Percentiles rank a stretch among this genome's conserved stretches.
Conservation (phyloP, 2,329 filamentous ascomycete species). For the Aotearoamyces nothofagi region DNA sequence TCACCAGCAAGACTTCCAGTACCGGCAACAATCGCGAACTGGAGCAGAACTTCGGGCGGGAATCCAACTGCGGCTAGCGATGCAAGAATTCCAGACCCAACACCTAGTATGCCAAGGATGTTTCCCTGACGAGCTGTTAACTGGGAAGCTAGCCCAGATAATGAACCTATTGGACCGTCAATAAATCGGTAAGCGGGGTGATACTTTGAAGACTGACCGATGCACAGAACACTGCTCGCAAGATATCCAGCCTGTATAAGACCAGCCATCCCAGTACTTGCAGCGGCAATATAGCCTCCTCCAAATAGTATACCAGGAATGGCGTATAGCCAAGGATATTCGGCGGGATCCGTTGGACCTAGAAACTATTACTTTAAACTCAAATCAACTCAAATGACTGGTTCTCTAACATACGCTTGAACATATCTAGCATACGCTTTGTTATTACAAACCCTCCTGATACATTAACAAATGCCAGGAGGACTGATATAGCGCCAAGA, state of each 20-base stretch:
- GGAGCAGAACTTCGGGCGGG: constrained; percentile 59
- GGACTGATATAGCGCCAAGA: constrained; percentile 65
- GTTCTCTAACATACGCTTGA: constrained; percentile 43
- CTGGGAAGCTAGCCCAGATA: constrained; percentile 71
- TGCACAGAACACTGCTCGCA: constrained; percentile 71
- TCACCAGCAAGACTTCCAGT: constrained; percentile 49
- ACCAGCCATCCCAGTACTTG: constrained; percentile 67
- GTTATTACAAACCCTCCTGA: constrained; percentile 84
- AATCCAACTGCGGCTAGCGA: constrained; percentile 74
- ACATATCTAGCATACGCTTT: constrained; percentile 90
- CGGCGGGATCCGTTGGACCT: constrained; percentile 69
- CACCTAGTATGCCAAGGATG: constrained; percentile 73
- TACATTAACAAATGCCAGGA: constrained; percentile 79
- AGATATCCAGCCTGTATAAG: constrained; percentile 80
- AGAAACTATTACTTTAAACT: constrained; percentile 2
- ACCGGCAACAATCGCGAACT: constrained; percentile 64
- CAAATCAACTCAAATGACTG: neutral
- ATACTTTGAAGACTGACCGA: constrained; percentile 29
- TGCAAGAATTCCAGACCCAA: constrained; percentile 67
- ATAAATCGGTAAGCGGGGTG: neutral
- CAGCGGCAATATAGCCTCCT: constrained; percentile 67
- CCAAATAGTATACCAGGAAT: constrained; percentile 65
- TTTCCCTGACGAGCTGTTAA: constrained; percentile 74
- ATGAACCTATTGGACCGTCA: constrained; percentile 28
- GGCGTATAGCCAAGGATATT: constrained; percentile 79